phyloP scores from a whole-genome alignment of 441 rosid species.

The Gossypium trilobum region DNA sequence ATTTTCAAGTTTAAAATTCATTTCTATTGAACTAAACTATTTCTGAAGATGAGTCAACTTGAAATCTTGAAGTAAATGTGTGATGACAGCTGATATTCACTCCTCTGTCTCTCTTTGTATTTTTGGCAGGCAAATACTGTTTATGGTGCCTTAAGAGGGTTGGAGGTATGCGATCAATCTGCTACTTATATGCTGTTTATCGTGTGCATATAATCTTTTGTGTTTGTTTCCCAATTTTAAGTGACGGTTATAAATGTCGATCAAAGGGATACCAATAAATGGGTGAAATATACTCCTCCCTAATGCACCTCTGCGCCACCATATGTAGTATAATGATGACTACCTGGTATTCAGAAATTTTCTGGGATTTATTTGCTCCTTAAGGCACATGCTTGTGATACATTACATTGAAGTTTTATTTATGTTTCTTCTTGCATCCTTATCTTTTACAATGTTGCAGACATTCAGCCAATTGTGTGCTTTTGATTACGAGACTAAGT shows the following conservation, averaged over 20 bases:
- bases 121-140: conserved; percentile 73
- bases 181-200: not conserved
- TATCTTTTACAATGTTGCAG: conserved; percentile 35
- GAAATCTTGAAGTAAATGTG: not conserved
- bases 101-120: not conserved
- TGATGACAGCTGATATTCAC: not conserved
- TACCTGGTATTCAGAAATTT: not conserved
- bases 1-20: not conserved
- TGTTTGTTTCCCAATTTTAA: not conserved
- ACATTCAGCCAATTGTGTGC: conserved; percentile 85
- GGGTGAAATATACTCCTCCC: not conserved
- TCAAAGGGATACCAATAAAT: not conserved
- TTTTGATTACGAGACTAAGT: conserved; percentile 59
- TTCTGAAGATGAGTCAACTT: not conserved
- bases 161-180: conserved; percentile 53
- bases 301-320: not conserved
- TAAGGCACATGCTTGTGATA: not conserved
- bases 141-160: conserved; percentile 75
- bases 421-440: not conserved
- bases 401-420: not conserved
- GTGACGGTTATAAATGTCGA: not conserved
- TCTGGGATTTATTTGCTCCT: not conserved
- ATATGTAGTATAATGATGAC: not conserved
- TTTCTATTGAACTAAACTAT: not conserved
- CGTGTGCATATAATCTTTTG: not conserved